Percentiles rank a stretch among this genome's conserved stretches.
These are phyloP conservation scores for Melastoma malabathricum DNA, from an alignment of 345 rosid genomes.

Conservation along the genomic window DNA sequence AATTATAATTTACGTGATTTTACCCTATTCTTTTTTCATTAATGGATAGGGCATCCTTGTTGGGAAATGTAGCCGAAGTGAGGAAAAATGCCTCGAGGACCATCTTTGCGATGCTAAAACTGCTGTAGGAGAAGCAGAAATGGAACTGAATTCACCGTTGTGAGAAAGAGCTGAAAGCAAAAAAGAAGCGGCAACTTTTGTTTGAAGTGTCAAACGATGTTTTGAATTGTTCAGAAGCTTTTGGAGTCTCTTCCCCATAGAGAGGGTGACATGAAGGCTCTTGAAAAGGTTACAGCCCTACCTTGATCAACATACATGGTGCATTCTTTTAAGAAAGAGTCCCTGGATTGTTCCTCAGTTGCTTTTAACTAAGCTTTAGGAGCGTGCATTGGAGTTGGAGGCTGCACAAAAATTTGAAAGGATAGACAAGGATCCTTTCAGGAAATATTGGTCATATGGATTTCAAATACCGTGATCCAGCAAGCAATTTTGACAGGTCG, in stretches of 20 bases:
- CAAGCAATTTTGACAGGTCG: conserved; percentile 71
- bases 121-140: conserved; percentile 80
- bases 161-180: conserved; percentile 76
- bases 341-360: conserved; percentile 1
- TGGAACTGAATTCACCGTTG: conserved; percentile 73
- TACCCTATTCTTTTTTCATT: neutral
- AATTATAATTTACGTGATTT: too few relatives aligned
- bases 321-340: conserved; percentile 8
- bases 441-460: conserved; percentile 73
- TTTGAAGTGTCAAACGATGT: conserved; percentile 52
- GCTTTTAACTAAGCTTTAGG: conserved; percentile 25
- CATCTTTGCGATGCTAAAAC: conserved; percentile 85
- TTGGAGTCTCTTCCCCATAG: conserved; percentile 54
- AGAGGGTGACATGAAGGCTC: conserved; percentile 80
- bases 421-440: conserved; percentile 55
- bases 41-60: conserved; percentile 69
- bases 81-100: conserved; percentile 96
- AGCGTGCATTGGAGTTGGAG: conserved; percentile 55
- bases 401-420: conserved; percentile 65
- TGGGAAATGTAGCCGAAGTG: conserved; percentile 88
- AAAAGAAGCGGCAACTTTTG: conserved; percentile 44
- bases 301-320: neutral
- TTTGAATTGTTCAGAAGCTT: conserved; percentile 32
- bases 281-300: conserved; percentile 53
- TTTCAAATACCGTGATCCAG: conserved; percentile 76